Percentiles rank a stretch among this genome's conserved stretches.
Evolutionary conservation across 1,284 basidiomycete species (phyloP).

Genomic region (Mixia osmundae): DNA sequence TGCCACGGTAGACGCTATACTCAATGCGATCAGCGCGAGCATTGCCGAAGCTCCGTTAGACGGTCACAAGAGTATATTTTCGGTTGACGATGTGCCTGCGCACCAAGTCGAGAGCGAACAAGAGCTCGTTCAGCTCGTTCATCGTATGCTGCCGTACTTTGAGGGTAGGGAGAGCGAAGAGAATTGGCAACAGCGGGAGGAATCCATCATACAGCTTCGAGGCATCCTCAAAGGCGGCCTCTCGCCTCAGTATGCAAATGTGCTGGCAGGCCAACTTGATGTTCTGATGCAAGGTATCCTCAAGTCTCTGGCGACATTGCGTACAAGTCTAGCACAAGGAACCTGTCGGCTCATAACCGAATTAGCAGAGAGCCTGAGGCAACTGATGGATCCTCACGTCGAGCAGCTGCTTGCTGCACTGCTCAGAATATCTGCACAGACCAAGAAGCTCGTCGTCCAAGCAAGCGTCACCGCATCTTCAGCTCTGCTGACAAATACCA

Average conservation of each 20-base stretch:
- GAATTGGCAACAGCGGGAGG: slow-evolving; percentile 76
- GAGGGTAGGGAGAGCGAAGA: slow-evolving; percentile 93
- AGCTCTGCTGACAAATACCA: slow-evolving; percentile 43
- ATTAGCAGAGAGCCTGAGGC: slow-evolving; percentile 42
- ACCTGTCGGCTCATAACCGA: slow-evolving; percentile 59
- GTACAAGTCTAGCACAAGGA: slow-evolving; percentile 70
- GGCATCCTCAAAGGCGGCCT: slow-evolving; percentile 93
- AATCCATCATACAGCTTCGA: slow-evolving; percentile 49
- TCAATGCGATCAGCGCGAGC: slow-evolving; percentile 11
- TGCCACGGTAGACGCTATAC: slow-evolving; percentile 35
- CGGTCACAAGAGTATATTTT: background rate
- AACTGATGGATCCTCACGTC: slow-evolving; percentile 40
- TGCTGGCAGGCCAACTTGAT: too few relatives aligned
- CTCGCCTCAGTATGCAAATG: too few relatives aligned
- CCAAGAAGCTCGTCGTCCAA: slow-evolving; percentile 82
- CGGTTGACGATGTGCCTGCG: background rate
- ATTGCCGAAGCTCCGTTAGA: background rate
- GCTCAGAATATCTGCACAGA: slow-evolving; percentile 67
- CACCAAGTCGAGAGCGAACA: background rate
- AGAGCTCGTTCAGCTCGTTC: slow-evolving; percentile 8
- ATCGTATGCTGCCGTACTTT: slow-evolving; percentile 68
- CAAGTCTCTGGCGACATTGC: slow-evolving; percentile 63
- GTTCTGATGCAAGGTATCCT: slow-evolving; percentile 55
- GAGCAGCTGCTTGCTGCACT: slow-evolving; percentile 51
- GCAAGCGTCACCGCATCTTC: slow-evolving; percentile 54